These are phyloP conservation scores for Citrullus mucosospermus DNA, from an alignment of 306 rosid genomes.

Conservation along the genomic window DNA sequence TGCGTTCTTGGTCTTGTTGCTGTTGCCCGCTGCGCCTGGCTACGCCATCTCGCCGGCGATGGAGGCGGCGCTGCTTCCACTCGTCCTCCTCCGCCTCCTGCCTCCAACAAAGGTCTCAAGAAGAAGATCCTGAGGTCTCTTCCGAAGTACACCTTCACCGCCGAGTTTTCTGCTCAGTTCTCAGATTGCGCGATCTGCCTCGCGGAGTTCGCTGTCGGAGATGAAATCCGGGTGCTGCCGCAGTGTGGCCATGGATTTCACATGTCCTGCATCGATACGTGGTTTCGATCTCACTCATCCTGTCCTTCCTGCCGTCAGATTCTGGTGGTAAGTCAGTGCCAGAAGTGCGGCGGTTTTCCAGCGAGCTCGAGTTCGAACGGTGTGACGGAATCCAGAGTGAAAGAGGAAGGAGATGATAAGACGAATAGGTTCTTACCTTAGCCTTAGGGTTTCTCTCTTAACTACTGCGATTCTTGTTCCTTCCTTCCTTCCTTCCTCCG, in stretches of 20 bases:
- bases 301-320: conserved; percentile 80
- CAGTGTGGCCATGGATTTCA: conserved; percentile 75
- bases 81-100: conserved; percentile 13
- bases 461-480: not conserved
- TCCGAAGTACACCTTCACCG: conserved; percentile 46
- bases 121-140: conserved; percentile 60
- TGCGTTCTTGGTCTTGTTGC: conserved; percentile 65
- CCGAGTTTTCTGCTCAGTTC: conserved; percentile 33
- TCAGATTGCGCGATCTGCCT: conserved; percentile 73
- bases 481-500: not conserved
- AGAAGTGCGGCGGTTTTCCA: conserved; percentile 59
- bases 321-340: conserved; percentile 38
- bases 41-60: conserved; percentile 33
- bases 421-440: conserved; percentile 47
- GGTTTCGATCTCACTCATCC: conserved; percentile 76
- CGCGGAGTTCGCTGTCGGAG: conserved; percentile 45
- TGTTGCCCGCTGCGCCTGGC: conserved; percentile 70
- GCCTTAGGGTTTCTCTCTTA: not conserved
- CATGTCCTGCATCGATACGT: conserved; percentile 56
- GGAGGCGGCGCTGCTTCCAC: not conserved
- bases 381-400: conserved; percentile 27
- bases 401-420: conserved; percentile 31
- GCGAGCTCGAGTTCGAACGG: conserved; percentile 22
- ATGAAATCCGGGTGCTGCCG: conserved; percentile 66
- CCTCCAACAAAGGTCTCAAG: conserved; percentile 63